Evolutionary conservation across 331 rosid species (phyloP).

Genomic region (Erythrophleum ivorense): DNA sequence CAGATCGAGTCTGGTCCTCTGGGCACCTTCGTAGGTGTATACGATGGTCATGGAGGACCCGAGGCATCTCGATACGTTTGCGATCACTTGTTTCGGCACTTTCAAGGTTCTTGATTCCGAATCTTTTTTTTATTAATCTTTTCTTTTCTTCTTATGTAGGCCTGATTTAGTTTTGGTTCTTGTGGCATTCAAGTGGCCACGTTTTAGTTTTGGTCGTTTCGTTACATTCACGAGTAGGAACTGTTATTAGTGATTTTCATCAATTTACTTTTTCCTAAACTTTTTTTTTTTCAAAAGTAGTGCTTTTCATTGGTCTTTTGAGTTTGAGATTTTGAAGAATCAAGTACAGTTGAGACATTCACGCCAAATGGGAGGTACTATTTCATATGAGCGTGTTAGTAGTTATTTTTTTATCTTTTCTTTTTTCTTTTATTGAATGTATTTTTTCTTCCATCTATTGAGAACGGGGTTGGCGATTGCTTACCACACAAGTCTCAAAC

Average conservation of each 20-base stretch:
- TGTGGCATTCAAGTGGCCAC: conserved; percentile 42
- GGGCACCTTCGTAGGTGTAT: conserved; percentile 85
- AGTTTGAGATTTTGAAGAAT: conserved; percentile 37
- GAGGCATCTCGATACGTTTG: conserved; percentile 80
- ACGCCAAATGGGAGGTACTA: conserved; percentile 33
- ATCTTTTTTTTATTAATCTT: neutral
- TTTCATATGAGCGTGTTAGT: conserved; percentile 14
- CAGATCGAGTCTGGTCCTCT: conserved; percentile 89
- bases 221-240: conserved; percentile 20
- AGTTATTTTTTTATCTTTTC: neutral
- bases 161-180: conserved; percentile 14
- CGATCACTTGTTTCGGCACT: conserved; percentile 72
- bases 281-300: conserved; percentile 28
- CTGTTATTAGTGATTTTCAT: conserved; percentile 43
- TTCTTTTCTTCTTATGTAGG: conserved; percentile 2
- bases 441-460: neutral
- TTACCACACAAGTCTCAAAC: neutral
- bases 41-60: conserved; percentile 93
- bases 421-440: neutral
- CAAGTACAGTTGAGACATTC: conserved; percentile 41
- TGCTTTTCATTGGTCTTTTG: conserved; percentile 36
- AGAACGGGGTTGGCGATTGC: neutral
- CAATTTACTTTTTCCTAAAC: conserved; percentile 45
- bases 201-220: conserved; percentile 18
- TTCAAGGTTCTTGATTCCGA: conserved; percentile 63